Evolutionary conservation across 2,329 filamentous ascomycete species (phyloP).

Genomic region (Fusarium azukiicola): DNA sequence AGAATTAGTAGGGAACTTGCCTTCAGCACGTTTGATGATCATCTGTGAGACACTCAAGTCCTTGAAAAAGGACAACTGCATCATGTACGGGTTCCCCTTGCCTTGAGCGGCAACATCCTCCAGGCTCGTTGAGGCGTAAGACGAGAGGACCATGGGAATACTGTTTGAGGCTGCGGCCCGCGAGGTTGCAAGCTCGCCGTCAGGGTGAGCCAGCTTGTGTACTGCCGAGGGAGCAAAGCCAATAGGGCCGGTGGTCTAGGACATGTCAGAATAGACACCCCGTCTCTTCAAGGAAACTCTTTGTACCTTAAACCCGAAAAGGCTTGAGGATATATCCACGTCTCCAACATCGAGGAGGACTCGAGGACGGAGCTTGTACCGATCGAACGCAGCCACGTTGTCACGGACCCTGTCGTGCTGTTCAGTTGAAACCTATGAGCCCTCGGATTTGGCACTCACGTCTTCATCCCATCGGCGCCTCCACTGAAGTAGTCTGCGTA

Average conservation of each 20-base stretch:
- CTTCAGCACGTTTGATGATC: conserved; percentile 10
- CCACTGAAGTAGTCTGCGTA: background rate
- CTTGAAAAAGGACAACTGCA: background rate
- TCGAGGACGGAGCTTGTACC: conserved; percentile 1
- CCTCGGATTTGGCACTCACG: background rate
- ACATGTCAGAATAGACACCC: background rate
- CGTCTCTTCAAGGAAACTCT: too few relatives aligned
- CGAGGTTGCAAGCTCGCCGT: conserved; percentile 1
- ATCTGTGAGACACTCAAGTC: background rate
- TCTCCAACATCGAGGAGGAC: background rate
- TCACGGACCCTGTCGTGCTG: background rate
- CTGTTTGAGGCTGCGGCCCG: background rate
- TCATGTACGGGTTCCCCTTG: background rate
- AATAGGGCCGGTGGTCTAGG: background rate
- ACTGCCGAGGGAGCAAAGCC: conserved; percentile 1
- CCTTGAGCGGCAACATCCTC: background rate
- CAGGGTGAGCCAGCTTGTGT: background rate
- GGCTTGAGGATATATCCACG: background rate
- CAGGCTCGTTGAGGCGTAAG: background rate
- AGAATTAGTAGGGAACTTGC: background rate
- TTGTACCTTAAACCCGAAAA: background rate
- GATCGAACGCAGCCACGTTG: background rate
- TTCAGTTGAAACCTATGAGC: background rate
- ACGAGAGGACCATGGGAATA: background rate
- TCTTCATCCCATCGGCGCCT: background rate